Percentiles rank a stretch among this genome's conserved stretches.
Evolutionary conservation across 257 asterid species (phyloP).

Genomic region (Scutellaria galericulata): DNA sequence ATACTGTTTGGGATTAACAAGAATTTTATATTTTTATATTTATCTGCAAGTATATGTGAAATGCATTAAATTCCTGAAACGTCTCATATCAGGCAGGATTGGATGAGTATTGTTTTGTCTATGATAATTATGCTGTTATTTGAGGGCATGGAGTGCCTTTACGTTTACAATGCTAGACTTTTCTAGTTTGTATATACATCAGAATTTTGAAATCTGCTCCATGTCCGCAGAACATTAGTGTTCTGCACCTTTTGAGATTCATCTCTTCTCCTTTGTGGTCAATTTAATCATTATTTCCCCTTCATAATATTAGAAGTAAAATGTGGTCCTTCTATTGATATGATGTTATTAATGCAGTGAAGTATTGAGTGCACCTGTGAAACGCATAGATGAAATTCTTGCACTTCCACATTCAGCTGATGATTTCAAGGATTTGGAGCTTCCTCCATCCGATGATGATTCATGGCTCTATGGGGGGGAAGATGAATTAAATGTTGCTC

Average conservation of each 20-base stretch:
- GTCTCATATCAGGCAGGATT: neutral
- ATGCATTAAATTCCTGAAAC: neutral
- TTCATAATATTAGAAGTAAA: constrained; percentile 23
- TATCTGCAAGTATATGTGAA: constrained; percentile 9
- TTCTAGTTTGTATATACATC: neutral
- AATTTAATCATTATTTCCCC: neutral
- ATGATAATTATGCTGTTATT: constrained; percentile 5
- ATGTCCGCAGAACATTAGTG: constrained; percentile 3
- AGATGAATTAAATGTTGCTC: constrained; percentile 82
- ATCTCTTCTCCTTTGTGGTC: constrained; percentile 18
- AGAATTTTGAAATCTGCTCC: constrained; percentile 4
- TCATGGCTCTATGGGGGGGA: constrained; percentile 94
- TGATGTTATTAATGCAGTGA: constrained; percentile 59
- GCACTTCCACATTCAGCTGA: constrained; percentile 67
- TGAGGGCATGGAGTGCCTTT: neutral
- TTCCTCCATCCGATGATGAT: constrained; percentile 91
- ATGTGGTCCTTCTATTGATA: constrained; percentile 18
- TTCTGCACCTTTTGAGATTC: neutral
- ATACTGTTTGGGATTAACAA: neutral
- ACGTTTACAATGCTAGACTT: constrained; percentile 8
- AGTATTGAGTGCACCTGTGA: constrained; percentile 73
- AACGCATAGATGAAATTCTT: constrained; percentile 81
- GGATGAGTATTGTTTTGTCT: constrained; percentile 2
- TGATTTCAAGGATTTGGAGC: constrained; percentile 64
- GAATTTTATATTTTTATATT: constrained; percentile 5